Evolutionary conservation across 2,329 filamentous ascomycete genomes (phyloP), one percentile per base, ranked within the genome.

Genomic region (Plenodomus lindquistii): DNA sequence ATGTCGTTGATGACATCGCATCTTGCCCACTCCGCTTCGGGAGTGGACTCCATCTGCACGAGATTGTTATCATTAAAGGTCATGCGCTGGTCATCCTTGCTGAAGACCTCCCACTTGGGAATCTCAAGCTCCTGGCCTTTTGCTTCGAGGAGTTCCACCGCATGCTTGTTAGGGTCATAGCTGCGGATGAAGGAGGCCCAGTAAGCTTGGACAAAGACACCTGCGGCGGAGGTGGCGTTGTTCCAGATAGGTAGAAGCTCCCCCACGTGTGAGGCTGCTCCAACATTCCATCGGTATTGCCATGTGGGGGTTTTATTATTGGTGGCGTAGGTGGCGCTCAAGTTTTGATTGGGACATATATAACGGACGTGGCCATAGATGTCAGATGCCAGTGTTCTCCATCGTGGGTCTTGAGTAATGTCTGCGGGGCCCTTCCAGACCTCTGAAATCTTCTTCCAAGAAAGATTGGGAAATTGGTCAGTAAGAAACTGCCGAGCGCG

Each of bases 231-330:
- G 1, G 60, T 61, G 4, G 66, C 72, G 4, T 71, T 65, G 17
- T 69, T 67, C 62, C 74, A 77, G 16, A 77, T 69, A 1, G 72
- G 65, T 0, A 62, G 48, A 0, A 69, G 55, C 54, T 75, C 75
- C 1, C 66, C 68, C 1, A 76, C 65, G 37, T 75, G 68, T 2
- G 65, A 59, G 1, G 71, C 66, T 11, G 71, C 63, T 11, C 68
- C 72, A 2, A 80, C 75, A 37, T 80, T 77, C 69, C 75, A 80
- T 0, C 76, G 69, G 52, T 81, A 81, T 37, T 75, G 74, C 74
- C 77, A 81, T 6, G 73, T 70, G 1, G 64, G 55, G 8, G 48
- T 8, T 1, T 55, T 62, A 4, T 64, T 56, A 2, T 62, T 60
- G 17, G 62, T 62, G 1, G 71, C 64, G 35, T 62, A 69, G 1